A percentile compares a stretch with the other conserved stretches of the same genome.
phyloP scores from a whole-genome alignment of 1,284 basidiomycete genomes.

The Xerocomus nothofagi region DNA sequence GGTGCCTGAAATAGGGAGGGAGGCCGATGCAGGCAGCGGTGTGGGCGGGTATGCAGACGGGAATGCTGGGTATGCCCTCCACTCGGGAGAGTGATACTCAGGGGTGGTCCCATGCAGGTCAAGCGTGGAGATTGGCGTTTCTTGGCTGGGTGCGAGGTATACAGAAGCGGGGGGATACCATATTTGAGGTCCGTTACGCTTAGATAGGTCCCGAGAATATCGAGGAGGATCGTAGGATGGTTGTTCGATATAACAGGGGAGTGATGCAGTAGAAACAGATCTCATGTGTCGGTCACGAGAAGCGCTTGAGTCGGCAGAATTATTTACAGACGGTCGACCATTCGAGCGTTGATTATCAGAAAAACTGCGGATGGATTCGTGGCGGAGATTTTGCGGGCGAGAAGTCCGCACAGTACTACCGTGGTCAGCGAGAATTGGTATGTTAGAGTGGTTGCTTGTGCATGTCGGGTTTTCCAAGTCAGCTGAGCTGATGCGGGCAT shows the following conservation, averaged over 20 bases:
- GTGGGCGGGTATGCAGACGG: constrained; percentile 55
- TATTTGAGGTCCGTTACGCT: constrained; percentile 32
- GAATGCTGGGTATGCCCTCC: constrained; percentile 51
- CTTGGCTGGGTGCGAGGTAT: constrained; percentile 17
- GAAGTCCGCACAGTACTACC: constrained; percentile 8
- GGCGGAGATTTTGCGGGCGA: constrained; percentile 8
- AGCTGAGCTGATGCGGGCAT: not conserved
- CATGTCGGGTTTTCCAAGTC: constrained; percentile 4
- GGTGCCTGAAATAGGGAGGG: constrained; percentile 19
- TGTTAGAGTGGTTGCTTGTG: constrained; percentile 9
- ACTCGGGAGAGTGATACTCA: constrained; percentile 37
- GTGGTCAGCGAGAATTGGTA: constrained; percentile 14
- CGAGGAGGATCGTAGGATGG: constrained; percentile 23
- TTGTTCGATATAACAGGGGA: constrained; percentile 31
- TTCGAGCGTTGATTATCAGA: constrained; percentile 19
- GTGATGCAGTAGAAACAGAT: constrained; percentile 23
- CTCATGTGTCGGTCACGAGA: constrained; percentile 12
- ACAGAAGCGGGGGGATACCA: constrained; percentile 43
- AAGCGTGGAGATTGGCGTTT: constrained; percentile 4
- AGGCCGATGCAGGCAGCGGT: constrained; percentile 33
- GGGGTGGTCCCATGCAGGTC: constrained; percentile 27
- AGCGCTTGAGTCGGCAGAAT: constrained; percentile 1
- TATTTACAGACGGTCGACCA: constrained; percentile 1
- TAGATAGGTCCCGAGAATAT: constrained; percentile 28
- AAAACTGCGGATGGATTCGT: constrained; percentile 18